Evolutionary conservation across 108 stramenopile genomes (phyloP).

Genomic region (Bacterosira constricta): DNA sequence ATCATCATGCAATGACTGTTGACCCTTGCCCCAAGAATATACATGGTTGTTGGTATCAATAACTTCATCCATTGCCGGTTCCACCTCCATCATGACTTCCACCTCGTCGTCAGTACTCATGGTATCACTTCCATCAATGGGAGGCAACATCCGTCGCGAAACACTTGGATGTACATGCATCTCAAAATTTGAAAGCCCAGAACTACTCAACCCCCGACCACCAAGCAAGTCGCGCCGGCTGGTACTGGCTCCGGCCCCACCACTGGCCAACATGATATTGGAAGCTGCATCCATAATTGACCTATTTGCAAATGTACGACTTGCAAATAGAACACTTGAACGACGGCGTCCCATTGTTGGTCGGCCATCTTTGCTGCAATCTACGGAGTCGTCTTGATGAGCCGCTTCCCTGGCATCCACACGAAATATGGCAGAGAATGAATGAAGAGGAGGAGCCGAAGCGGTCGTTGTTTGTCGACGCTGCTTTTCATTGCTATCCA

Average conservation of each 20-base stretch:
- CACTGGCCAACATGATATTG: conserved; percentile 24
- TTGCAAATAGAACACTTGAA: conserved; percentile 33
- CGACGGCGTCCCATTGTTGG: conserved; percentile 6
- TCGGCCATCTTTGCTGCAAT: background rate
- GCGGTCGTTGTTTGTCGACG: no score
- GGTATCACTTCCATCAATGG: background rate
- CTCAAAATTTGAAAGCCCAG: conserved; percentile 25
- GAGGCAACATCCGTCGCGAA: background rate
- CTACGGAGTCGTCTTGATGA: background rate
- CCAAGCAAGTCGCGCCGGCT: conserved; percentile 6
- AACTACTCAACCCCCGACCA: conserved; percentile 11
- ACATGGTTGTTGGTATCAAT: conserved; percentile 22
- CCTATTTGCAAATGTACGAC: conserved; percentile 23
- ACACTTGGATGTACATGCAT: conserved; percentile 48
- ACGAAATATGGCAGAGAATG: conserved; percentile 1
- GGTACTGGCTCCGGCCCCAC: conserved; percentile 15
- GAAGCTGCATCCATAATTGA: conserved; percentile 27
- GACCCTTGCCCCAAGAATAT: conserved; percentile 55
- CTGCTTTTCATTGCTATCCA: background rate
- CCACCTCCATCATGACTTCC: conserved; percentile 13
- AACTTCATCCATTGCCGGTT: background rate
- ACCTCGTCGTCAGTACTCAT: conserved; percentile 1
- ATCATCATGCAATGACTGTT: conserved; percentile 59
- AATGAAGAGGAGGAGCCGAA: background rate
- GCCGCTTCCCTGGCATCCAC: background rate